Percentiles rank a stretch among this genome's conserved stretches.
phyloP scores from a whole-genome alignment of 345 rosid species.

The Ceriops decandra region DNA sequence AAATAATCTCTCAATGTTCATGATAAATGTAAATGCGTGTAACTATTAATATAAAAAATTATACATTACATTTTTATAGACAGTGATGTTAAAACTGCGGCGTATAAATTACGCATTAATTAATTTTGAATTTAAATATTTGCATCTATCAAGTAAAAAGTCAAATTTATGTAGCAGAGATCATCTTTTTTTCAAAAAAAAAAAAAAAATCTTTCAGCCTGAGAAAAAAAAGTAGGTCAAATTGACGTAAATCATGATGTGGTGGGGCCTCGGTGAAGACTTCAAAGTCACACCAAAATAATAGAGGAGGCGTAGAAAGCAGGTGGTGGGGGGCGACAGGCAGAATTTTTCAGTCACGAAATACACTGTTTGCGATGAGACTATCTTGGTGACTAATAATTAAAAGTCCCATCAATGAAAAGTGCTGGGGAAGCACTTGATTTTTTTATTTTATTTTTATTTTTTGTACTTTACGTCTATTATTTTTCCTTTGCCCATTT shows the following conservation, averaged over 20 bases:
- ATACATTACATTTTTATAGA: no score
- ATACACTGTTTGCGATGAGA: background rate
- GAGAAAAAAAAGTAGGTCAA: constrained; percentile 8
- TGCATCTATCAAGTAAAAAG: no score
- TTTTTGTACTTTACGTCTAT: background rate
- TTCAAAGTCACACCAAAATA: constrained; percentile 11
- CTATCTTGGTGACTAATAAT: no score
- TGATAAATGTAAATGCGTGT: no score
- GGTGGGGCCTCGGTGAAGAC: constrained; percentile 16
- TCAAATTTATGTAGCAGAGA: background rate
- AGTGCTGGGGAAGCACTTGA: no score
- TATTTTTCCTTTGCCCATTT: background rate
- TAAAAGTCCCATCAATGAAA: background rate
- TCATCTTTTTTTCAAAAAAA: no score
- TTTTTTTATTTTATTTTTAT: background rate
- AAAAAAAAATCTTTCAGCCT: constrained; percentile 3
- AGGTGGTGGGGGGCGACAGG: constrained; percentile 17
- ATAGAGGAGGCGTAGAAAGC: constrained; percentile 9
- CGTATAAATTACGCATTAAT: no score
- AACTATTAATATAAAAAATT: no score
- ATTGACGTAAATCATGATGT: constrained; percentile 6
- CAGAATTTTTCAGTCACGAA: constrained; percentile 7
- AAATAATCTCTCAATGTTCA: no score
- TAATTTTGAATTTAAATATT: no score
- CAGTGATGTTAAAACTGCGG: no score